These are phyloP conservation scores for Keithomyces neogunnii DNA, from an alignment of 2,329 filamentous ascomycete species.

Conservation along the genomic window DNA sequence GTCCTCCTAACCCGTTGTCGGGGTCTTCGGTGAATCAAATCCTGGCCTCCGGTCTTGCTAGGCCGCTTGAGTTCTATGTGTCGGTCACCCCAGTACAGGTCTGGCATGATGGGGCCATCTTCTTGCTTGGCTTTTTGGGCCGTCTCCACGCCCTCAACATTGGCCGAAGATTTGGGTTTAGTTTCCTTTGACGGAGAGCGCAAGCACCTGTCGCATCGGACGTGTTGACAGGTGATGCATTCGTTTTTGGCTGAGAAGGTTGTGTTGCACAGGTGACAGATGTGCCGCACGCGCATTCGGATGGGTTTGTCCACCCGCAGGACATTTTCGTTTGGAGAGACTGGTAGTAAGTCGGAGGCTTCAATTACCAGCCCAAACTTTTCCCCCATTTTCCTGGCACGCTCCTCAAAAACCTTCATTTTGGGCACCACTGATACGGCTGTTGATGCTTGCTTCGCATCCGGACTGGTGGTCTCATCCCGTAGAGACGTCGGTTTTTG, in stretches of 20 bases:
- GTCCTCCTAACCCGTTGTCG: slow-evolving; percentile 65
- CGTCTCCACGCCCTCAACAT: slow-evolving; percentile 41
- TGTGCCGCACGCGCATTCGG: slow-evolving; percentile 68
- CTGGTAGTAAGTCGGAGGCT: slow-evolving; percentile 42
- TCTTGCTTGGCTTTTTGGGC: slow-evolving; percentile 48
- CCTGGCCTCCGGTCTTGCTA: slow-evolving; percentile 58
- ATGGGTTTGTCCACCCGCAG: slow-evolving; percentile 66
- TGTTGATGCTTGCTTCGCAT: slow-evolving; percentile 11
- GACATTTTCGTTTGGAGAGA: slow-evolving; percentile 42
- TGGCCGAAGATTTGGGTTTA: slow-evolving; percentile 44
- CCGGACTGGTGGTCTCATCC: slow-evolving; percentile 15
- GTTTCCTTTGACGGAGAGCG: slow-evolving; percentile 62
- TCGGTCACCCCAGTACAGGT: slow-evolving; percentile 36
- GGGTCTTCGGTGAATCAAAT: slow-evolving; percentile 62
- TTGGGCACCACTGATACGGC: slow-evolving; percentile 35
- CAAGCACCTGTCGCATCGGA: slow-evolving; percentile 71
- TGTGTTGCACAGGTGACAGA: slow-evolving; percentile 73
- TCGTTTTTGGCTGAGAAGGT: slow-evolving; percentile 65
- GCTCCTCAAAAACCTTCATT: slow-evolving; percentile 45
- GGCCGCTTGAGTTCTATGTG: slow-evolving; percentile 52
- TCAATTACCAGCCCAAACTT: slow-evolving; percentile 48
- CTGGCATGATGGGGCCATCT: slow-evolving; percentile 43
- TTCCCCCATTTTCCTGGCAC: slow-evolving; percentile 46
- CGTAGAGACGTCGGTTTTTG: slow-evolving; percentile 2
- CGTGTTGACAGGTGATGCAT: slow-evolving; percentile 71